phyloP scores from a whole-genome alignment of 371 early-diverging fungal genomes.

The Mucor mucedo region DNA sequence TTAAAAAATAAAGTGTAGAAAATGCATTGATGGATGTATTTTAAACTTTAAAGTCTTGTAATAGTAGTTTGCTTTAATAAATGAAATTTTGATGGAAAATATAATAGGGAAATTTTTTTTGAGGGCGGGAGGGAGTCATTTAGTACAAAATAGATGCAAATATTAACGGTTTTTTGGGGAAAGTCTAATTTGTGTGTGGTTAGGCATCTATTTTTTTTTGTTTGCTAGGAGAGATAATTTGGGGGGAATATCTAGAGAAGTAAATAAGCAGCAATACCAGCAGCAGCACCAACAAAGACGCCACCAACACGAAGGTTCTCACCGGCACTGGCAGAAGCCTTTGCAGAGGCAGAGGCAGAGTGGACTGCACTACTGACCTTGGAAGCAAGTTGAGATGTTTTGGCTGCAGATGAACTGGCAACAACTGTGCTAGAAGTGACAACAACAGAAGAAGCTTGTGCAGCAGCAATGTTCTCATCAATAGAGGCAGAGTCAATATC shows the following conservation, averaged over 20 bases:
- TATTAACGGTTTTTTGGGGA: neutral
- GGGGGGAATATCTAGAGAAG: conserved; percentile 21
- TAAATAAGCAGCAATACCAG: conserved; percentile 33
- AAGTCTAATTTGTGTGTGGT: conserved; percentile 3
- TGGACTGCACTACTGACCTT: conserved; percentile 7
- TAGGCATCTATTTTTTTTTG: neutral
- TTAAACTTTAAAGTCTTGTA: no score
- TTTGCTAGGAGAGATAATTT: neutral
- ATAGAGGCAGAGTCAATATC: neutral
- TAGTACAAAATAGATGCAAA: neutral
- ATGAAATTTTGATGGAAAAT: neutral
- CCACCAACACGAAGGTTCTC: conserved; percentile 20
- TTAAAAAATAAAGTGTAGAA: no score
- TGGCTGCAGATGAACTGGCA: neutral
- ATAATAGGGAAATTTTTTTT: neutral
- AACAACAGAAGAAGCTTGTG: conserved; percentile 15
- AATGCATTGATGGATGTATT: no score
- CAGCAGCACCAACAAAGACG: conserved; percentile 23
- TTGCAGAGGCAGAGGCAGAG: conserved; percentile 13
- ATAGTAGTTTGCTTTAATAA: no score
- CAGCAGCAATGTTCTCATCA: conserved; percentile 17
- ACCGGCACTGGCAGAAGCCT: conserved; percentile 13
- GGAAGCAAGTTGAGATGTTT: neutral
- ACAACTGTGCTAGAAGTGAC: conserved; percentile 7
- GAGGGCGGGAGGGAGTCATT: neutral